Percentiles rank a stretch among this genome's conserved stretches.
Conservation (phyloP, 192 early-diverging fungal genomes). For the Chytriomyces confervae region DNA sequence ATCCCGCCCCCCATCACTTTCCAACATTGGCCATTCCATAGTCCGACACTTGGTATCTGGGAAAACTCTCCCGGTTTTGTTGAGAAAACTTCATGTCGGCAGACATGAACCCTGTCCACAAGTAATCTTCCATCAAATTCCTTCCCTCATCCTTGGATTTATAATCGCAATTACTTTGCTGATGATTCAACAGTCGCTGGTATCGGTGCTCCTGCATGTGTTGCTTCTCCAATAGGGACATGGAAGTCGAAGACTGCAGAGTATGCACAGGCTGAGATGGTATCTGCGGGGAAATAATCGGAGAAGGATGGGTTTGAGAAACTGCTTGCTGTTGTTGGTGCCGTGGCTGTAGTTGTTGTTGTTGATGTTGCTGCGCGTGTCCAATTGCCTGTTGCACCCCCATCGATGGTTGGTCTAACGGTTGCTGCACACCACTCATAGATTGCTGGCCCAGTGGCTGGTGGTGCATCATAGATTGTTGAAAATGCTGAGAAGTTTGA, state of each 20-base stretch:
- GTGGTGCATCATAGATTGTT: not conserved
- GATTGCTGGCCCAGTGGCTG: not conserved
- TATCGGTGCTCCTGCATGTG: not conserved
- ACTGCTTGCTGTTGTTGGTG: not conserved
- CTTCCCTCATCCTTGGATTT: not conserved
- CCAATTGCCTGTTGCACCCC: not conserved
- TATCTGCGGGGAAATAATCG: not conserved
- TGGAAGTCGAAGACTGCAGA: too few relatives aligned
- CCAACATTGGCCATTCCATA: not conserved
- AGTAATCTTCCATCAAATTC: not conserved
- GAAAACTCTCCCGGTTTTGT: not conserved
- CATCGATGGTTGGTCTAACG: not conserved
- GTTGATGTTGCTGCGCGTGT: not conserved
- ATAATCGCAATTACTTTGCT: not conserved
- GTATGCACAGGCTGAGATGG: too few relatives aligned
- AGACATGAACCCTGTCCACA: not conserved
- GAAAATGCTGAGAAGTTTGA: not conserved
- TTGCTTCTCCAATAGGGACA: not conserved
- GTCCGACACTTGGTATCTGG: not conserved
- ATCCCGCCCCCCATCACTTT: not conserved
- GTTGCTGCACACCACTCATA: not conserved
- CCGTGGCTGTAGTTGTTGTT: not conserved
- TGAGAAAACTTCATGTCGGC: not conserved
- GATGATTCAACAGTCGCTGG: not conserved
- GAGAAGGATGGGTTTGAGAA: not conserved